phyloP scores from a whole-genome alignment of 2,329 filamentous ascomycete genomes.

The Colletotrichum sansevieriae region DNA sequence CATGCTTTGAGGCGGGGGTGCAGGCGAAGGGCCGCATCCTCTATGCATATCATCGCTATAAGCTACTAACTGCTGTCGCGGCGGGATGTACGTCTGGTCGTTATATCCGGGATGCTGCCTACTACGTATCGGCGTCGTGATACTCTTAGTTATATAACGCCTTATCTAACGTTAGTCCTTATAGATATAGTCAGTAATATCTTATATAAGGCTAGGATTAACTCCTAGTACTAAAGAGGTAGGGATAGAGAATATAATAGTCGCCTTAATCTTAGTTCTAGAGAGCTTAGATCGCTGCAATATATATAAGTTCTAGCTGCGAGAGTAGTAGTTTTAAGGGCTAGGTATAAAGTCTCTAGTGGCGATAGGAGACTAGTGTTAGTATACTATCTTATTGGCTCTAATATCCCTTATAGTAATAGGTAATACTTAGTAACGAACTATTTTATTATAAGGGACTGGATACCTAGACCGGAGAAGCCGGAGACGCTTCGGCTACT shows the following conservation, averaged over 20 bases:
- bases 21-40: slow-evolving; percentile 55
- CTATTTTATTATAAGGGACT: no score
- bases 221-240: slow-evolving; percentile 72
- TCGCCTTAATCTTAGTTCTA: slow-evolving; percentile 51
- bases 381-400: slow-evolving; percentile 34
- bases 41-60: slow-evolving; percentile 51
- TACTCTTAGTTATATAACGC: slow-evolving; percentile 58
- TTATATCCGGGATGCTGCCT: slow-evolving; percentile 49
- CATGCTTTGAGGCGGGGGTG: slow-evolving; percentile 58
- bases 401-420: slow-evolving; percentile 12
- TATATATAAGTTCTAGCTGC: slow-evolving; percentile 49
- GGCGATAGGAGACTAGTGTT: slow-evolving; percentile 24
- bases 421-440: slow-evolving; percentile 18
- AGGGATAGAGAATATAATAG: slow-evolving; percentile 64
- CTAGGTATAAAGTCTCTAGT: slow-evolving; percentile 50
- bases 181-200: slow-evolving; percentile 70
- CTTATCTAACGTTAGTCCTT: slow-evolving; percentile 64
- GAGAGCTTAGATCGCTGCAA: slow-evolving; percentile 54
- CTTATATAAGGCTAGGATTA: slow-evolving; percentile 67
- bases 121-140: slow-evolving; percentile 58
- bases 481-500: no score
- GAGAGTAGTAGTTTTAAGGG: slow-evolving; percentile 47
- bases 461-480: no score
- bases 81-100: slow-evolving; percentile 52
- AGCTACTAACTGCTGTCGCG: slow-evolving; percentile 55